These are phyloP conservation scores for Zizania latifolia DNA, from an alignment of 176 grass and related monocot genomes.

Conservation along the genomic window DNA sequence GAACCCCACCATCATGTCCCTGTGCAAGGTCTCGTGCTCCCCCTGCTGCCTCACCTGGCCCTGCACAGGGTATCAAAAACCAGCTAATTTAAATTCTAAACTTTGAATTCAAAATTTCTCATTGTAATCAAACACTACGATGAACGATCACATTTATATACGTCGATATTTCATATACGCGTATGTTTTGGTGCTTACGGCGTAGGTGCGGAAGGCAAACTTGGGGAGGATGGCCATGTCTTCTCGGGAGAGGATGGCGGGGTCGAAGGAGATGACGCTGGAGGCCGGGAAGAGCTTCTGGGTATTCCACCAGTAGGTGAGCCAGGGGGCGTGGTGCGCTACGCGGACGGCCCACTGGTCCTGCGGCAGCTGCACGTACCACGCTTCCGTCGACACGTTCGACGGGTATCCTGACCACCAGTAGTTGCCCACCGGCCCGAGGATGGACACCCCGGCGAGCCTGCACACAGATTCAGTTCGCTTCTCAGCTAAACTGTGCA, in stretches of 20 bases:
- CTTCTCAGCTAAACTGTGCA: too few species aligned
- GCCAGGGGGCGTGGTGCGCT: conserved; percentile 41
- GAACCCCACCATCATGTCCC: conserved; percentile 47
- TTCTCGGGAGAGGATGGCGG: not conserved
- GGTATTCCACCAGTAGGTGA: too few species aligned
- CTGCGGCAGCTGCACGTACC: conserved; percentile 4
- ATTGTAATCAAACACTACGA: too few species aligned
- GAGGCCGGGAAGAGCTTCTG: too few species aligned
- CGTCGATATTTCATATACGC: too few species aligned
- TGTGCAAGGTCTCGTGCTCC: conserved; percentile 24
- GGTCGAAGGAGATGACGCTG: not conserved
- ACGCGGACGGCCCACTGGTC: conserved; percentile 35
- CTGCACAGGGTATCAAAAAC: too few species aligned
- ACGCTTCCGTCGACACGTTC: conserved; percentile 22
- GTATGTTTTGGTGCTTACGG: too few species aligned
- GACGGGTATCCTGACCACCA: conserved; percentile 49
- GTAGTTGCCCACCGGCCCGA: conserved; percentile 44
- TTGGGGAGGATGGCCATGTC: conserved; percentile 42
- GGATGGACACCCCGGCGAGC: conserved; percentile 38
- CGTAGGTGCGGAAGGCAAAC: conserved; percentile 15
- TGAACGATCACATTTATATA: too few species aligned
- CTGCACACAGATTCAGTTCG: too few species aligned
- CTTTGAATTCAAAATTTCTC: too few species aligned
- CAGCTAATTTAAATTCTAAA: too few species aligned
- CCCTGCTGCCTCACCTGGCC: conserved; percentile 43